Evolutionary conservation across 2,329 filamentous ascomycete genomes (phyloP).

Genomic region (Aspergillus sclerotialis): DNA sequence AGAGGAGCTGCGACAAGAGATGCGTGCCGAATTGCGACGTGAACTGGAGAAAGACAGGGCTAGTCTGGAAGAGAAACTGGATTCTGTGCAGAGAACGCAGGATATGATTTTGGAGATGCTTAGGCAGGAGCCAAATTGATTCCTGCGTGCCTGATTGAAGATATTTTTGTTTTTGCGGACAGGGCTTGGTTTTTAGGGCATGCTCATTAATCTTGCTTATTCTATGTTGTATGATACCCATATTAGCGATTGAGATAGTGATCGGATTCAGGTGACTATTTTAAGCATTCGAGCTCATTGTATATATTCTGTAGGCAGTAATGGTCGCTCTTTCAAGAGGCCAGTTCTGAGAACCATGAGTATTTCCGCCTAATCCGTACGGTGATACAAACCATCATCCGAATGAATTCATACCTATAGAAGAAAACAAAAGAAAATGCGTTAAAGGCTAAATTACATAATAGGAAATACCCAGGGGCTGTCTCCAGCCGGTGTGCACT

Average conservation of each 20-base stretch:
- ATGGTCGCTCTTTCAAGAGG: too few relatives aligned
- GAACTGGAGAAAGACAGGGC: conserved; percentile 28
- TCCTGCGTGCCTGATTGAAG: conserved; percentile 2
- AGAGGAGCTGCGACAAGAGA: conserved; percentile 26
- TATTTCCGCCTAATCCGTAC: too few relatives aligned
- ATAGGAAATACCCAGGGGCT: too few relatives aligned
- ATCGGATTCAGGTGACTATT: not conserved
- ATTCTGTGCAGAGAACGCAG: conserved; percentile 32
- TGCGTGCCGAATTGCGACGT: conserved; percentile 24
- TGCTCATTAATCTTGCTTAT: conserved; percentile 3
- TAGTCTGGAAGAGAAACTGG: conserved; percentile 28
- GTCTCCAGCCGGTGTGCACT: conserved; percentile 18
- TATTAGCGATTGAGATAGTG: conserved; percentile 1
- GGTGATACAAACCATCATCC: too few relatives aligned
- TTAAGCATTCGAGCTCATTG: not conserved
- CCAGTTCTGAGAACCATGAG: too few relatives aligned
- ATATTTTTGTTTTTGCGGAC: conserved; percentile 5
- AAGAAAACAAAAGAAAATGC: conserved; percentile 21
- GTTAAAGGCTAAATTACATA: conserved; percentile 34
- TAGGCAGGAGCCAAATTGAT: conserved; percentile 26
- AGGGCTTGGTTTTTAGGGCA: too few relatives aligned
- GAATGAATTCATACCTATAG: not conserved
- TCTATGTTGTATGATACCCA: conserved; percentile 16
- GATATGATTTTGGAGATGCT: conserved; percentile 36
- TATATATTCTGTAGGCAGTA: not conserved